Evolutionary conservation across 1,284 basidiomycete genomes (phyloP).

Genomic region (Xerocomus minutiporus): DNA sequence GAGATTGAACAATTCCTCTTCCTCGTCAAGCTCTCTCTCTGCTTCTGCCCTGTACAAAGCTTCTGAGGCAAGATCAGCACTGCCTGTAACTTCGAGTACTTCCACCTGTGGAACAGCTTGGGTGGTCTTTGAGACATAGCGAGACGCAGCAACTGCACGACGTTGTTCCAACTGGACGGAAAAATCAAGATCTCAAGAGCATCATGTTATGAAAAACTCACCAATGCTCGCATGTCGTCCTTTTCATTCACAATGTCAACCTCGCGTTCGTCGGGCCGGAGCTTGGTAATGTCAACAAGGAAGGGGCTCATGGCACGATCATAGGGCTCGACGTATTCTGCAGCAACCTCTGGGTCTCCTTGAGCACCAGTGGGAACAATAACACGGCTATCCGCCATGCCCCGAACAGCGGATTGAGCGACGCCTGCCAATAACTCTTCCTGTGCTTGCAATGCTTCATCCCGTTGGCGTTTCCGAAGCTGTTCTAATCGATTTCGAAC

Average conservation of each 20-base stretch:
- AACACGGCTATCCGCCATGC: constrained; percentile 35
- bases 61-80: constrained; percentile 79
- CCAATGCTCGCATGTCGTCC: constrained; percentile 65
- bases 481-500: constrained; percentile 94
- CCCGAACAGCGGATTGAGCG: constrained; percentile 49
- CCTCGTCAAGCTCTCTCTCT: constrained; percentile 89
- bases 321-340: constrained; percentile 71
- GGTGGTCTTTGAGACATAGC: constrained; percentile 76
- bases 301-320: constrained; percentile 79
- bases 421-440: constrained; percentile 86
- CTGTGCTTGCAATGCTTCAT: constrained; percentile 90
- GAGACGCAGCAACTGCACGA: constrained; percentile 71
- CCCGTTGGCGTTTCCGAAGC: constrained; percentile 89
- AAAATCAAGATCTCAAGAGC: constrained; percentile 7
- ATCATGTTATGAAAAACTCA: constrained; percentile 37
- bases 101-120: constrained; percentile 48
- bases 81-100: constrained; percentile 48
- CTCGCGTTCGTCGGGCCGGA: constrained; percentile 74
- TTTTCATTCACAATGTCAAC: constrained; percentile 69
- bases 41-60: constrained; percentile 84
- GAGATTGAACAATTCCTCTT: constrained; percentile 90
- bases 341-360: constrained; percentile 41
- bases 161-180: constrained; percentile 65
- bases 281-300: constrained; percentile 63
- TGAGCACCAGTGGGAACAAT: constrained; percentile 32